A percentile compares a stretch with the other conserved stretches of the same genome.
Evolutionary conservation across 1,139 yeast species (phyloP).

Genomic region (Geotrichum bryndzae): DNA sequence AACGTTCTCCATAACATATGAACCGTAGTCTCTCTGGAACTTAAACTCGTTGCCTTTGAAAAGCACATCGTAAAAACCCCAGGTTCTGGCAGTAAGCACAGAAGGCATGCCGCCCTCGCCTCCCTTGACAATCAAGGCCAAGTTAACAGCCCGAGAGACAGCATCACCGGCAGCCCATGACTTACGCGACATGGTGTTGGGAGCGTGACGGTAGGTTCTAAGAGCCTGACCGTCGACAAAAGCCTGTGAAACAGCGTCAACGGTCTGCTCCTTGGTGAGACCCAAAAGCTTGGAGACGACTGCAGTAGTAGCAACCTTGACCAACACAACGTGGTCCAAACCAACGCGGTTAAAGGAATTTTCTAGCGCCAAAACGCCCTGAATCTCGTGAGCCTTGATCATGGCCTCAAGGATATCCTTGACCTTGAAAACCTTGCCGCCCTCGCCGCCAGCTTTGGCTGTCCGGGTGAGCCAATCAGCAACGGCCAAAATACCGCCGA

Average conservation of each 20-base stretch:
- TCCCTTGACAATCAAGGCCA: constrained; percentile 47
- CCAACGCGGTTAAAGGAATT: constrained; percentile 56
- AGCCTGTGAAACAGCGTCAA: constrained; percentile 53
- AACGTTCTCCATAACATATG: constrained; percentile 59
- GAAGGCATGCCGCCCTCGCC: constrained; percentile 56
- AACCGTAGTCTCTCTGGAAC: constrained; percentile 49
- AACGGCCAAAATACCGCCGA: constrained; percentile 54
- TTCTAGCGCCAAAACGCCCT: constrained; percentile 52
- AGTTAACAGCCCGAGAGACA: constrained; percentile 52
- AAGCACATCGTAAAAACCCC: constrained; percentile 58
- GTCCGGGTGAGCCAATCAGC: constrained; percentile 51
- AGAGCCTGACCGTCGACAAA: constrained; percentile 55
- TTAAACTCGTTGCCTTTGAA: constrained; percentile 48
- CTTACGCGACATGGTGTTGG: constrained; percentile 56
- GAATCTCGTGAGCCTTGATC: constrained; percentile 60
- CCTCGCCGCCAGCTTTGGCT: constrained; percentile 40
- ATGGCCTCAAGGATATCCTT: constrained; percentile 48
- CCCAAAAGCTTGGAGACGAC: constrained; percentile 52
- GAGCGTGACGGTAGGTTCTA: constrained; percentile 57
- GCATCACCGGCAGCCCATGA: constrained; percentile 68
- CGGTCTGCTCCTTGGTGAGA: constrained; percentile 44
- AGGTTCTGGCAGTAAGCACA: constrained; percentile 48
- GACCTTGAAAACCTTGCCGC: constrained; percentile 42
- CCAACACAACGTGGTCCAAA: constrained; percentile 53
- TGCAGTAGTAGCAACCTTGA: constrained; percentile 57